Conservation (phyloP, 257 asterid species). For the Gentiana macrophylla region DNA sequence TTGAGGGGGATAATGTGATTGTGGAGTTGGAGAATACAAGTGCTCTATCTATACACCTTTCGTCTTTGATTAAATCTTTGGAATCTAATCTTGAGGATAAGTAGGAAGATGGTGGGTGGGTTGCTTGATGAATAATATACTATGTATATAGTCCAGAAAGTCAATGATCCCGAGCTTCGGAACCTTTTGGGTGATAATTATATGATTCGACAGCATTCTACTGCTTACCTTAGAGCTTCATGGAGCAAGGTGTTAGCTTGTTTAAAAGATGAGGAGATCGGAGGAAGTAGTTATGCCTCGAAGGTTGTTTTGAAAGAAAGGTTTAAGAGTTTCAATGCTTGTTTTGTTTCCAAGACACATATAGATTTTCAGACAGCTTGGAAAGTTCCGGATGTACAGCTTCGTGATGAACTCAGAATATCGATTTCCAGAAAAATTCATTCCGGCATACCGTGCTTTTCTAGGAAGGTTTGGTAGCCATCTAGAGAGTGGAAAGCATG, state of each 20-base stretch:
- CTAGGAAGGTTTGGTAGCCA: slow-evolving; percentile 79
- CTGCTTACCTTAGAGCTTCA: slow-evolving; percentile 82
- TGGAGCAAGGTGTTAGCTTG: slow-evolving; percentile 76
- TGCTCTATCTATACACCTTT: slow-evolving; percentile 42
- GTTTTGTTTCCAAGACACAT: slow-evolving; percentile 26
- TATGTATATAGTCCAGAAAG: slow-evolving; percentile 75
- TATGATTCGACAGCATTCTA: slow-evolving; percentile 73
- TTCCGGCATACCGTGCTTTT: slow-evolving; percentile 90
- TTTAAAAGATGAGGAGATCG: slow-evolving; percentile 83
- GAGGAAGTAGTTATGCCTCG: slow-evolving; percentile 73
- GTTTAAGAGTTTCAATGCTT: slow-evolving; percentile 82
- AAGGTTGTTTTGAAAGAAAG: slow-evolving; percentile 80
- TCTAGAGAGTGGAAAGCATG: slow-evolving; percentile 77
- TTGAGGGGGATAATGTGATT: slow-evolving; percentile 17
- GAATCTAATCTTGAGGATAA: slow-evolving; percentile 82
- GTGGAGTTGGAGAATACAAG: slow-evolving; percentile 43
- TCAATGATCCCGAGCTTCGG: slow-evolving; percentile 74
- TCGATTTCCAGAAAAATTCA: slow-evolving; percentile 80
- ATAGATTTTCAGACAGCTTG: slow-evolving; percentile 54
- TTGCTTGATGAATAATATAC: slow-evolving; percentile 88
- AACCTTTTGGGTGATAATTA: slow-evolving; percentile 81
- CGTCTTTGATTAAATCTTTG: slow-evolving; percentile 60
- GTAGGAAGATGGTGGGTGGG: slow-evolving; percentile 82
- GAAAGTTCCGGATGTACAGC: slow-evolving; percentile 94
- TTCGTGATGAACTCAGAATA: slow-evolving; percentile 92